Percentiles rank a stretch among this genome's conserved stretches.
phyloP scores from a whole-genome alignment of 768 basidiomycete species.

The Amanita thiersii region DNA sequence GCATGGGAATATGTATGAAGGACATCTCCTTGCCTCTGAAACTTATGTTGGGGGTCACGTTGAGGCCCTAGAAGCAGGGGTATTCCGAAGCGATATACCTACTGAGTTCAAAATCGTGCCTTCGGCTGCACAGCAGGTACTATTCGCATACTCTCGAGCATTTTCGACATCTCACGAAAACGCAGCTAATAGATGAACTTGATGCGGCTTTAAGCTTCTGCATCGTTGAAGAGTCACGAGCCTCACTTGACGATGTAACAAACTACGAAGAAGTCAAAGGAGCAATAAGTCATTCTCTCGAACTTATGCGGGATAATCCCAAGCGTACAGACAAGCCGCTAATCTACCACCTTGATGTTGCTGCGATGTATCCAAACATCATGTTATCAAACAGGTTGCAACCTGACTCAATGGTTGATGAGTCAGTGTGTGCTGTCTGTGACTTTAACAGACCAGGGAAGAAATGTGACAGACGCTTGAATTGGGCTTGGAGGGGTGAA shows the following conservation, averaged over 20 bases:
- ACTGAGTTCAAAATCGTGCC: conserved; percentile 96
- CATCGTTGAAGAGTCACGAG: conserved; percentile 77
- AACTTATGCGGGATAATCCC: conserved; percentile 87
- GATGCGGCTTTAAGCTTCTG: conserved; percentile 89
- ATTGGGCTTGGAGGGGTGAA: conserved; percentile 99
- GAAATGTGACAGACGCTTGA: conserved; percentile 84
- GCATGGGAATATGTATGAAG: conserved; percentile 88
- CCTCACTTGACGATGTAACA: conserved; percentile 72
- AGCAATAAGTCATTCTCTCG: conserved; percentile 69
- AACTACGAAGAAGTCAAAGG: conserved; percentile 93
- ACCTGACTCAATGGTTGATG: conserved; percentile 96
- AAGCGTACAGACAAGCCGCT: conserved; percentile 85
- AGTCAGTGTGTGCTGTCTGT: conserved; percentile 94
- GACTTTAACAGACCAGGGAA: conserved; percentile 97
- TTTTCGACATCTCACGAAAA: conserved; percentile 4
- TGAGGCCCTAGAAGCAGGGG: conserved; percentile 96
- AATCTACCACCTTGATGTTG: conserved; percentile 98
- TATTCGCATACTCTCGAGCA: conserved; percentile 3
- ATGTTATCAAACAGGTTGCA: conserved; percentile 99
- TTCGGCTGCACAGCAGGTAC: conserved; percentile 72
- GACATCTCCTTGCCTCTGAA: conserved; percentile 93
- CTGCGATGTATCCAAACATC: conserved; percentile 99
- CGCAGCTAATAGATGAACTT: conserved; percentile 85
- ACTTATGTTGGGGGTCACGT: conserved; percentile 99
- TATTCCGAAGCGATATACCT: conserved; percentile 92